Evolutionary conservation across 108 stramenopile genomes (phyloP), one percentile per base, ranked within the genome.

Genomic region (Cyclostephanos tholiformis): DNA sequence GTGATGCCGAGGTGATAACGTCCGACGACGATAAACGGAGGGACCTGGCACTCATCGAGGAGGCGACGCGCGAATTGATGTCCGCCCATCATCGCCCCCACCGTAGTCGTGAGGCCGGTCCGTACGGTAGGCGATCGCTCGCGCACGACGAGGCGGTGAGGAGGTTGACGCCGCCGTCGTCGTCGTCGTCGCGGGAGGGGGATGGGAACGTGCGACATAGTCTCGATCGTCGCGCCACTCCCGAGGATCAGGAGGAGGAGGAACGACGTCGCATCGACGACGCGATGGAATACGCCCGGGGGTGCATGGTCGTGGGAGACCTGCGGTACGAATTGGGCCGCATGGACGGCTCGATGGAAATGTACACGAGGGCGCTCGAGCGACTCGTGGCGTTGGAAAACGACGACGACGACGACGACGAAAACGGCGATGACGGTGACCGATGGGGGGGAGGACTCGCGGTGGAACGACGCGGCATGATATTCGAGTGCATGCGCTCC

Each of bases 1-100:
- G 63, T 48, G 71, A 72, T 55, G 78, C 78, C n/a, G 61, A 73
- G 65, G 62, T 79, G 51, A 72, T 79, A 36, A 52, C 63, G 52
- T 67, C 71, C 14, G 61, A 67, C 27, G 22, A 64, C 19, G 78
- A 79, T 43, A 79, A 66, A 46, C 71, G 46, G 63, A 73, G 26
- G 36, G 58, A 61, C 5, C 67, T 66, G 11, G 43, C 62, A 9
- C 52, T 68, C 19, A 73, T 79, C 55, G 61, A 67, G 10, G 78
- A 79, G 46, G 29, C 68, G 60, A 52, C 60, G n/a, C 66, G 72
- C 16, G 78, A 71, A 5, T 66, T 62, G 50, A 32, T 79, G 67
- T 68, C 57, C 44, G 59, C 71, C 17, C 61, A 79, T 57, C 68
- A 44, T 67, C 30, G 60, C 0, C 14, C 36, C 6, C 14, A 19